Percentiles rank a stretch among this genome's conserved stretches.
These are phyloP conservation scores for Cyberlindnera meyerae DNA, from an alignment of 805 yeast genomes.

Conservation along the genomic window DNA sequence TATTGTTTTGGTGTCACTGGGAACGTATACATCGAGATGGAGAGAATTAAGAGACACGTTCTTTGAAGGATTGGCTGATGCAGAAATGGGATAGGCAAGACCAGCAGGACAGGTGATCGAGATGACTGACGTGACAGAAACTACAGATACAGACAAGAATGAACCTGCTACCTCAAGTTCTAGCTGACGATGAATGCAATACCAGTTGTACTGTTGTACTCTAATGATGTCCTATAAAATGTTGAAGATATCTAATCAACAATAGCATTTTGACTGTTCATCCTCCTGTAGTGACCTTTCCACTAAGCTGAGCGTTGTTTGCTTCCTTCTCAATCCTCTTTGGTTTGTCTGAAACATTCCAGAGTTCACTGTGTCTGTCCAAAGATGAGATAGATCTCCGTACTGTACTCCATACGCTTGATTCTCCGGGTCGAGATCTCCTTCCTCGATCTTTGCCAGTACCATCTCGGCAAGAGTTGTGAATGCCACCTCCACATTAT, in stretches of 20 bases:
- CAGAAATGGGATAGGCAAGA: conserved; percentile 38
- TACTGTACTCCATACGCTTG: conserved; percentile 45
- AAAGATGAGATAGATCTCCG: conserved; percentile 36
- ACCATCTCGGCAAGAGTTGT: conserved; percentile 35
- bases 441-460: conserved; percentile 42
- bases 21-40: conserved; percentile 92
- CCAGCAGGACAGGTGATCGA: conserved; percentile 17
- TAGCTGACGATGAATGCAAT: too few relatives aligned
- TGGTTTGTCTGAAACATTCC: conserved; percentile 5
- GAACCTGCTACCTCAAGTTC: too few relatives aligned
- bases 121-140: conserved; percentile 17
- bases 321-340: conserved; percentile 12
- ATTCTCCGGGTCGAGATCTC: conserved; percentile 43
- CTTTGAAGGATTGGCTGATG: conserved; percentile 75
- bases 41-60: conserved; percentile 84
- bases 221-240: too few relatives aligned
- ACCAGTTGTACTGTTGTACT: too few relatives aligned
- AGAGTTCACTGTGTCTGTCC: conserved; percentile 10
- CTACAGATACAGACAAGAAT: neutral
- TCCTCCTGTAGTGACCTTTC: conserved; percentile 12
- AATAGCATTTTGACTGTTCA: conserved; percentile 8
- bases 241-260: too few relatives aligned
- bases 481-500: conserved; percentile 39
- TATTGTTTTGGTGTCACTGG: conserved; percentile 64
- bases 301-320: conserved; percentile 16